Conservation (phyloP, 177 flowering plant genomes). For the Vitis hybrid region DNA sequence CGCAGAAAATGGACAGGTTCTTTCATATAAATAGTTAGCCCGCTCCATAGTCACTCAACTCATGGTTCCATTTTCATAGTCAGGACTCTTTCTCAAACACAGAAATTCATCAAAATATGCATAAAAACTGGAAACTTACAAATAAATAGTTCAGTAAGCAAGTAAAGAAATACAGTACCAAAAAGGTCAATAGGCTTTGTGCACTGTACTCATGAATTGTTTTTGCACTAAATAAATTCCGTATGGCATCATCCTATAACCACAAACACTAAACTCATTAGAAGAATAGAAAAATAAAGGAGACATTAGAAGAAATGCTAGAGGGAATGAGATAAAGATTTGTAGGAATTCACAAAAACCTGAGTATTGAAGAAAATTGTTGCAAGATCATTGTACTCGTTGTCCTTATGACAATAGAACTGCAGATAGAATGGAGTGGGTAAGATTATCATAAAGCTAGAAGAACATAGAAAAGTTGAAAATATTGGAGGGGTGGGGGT, state of each 20-base stretch:
- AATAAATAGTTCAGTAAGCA: not conserved
- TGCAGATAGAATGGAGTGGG: constrained; percentile 32
- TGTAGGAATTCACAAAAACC: constrained; percentile 38
- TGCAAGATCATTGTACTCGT: constrained; percentile 97
- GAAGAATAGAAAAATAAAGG: constrained; percentile 2
- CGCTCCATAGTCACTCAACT: no score
- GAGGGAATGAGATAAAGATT: not conserved
- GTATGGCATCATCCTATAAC: constrained; percentile 96
- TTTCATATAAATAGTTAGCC: no score
- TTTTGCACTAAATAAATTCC: constrained; percentile 97
- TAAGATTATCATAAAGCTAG: not conserved
- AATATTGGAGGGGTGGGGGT: no score
- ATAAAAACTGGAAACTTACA: not conserved
- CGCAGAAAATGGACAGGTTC: no score
- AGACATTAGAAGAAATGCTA: not conserved
- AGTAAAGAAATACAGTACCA: constrained; percentile 51
- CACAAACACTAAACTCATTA: constrained; percentile 11
- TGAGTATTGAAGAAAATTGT: constrained; percentile 98
- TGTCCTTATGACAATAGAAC: constrained; percentile 79
- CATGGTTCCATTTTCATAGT: no score
- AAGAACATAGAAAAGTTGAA: no score
- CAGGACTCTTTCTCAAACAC: not conserved
- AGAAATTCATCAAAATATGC: not conserved
- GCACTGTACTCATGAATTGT: constrained; percentile 96
- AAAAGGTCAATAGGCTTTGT: constrained; percentile 81